phyloP scores from a whole-genome alignment of 2,329 filamentous ascomycete genomes.

The Hyphodiscus sp. region DNA sequence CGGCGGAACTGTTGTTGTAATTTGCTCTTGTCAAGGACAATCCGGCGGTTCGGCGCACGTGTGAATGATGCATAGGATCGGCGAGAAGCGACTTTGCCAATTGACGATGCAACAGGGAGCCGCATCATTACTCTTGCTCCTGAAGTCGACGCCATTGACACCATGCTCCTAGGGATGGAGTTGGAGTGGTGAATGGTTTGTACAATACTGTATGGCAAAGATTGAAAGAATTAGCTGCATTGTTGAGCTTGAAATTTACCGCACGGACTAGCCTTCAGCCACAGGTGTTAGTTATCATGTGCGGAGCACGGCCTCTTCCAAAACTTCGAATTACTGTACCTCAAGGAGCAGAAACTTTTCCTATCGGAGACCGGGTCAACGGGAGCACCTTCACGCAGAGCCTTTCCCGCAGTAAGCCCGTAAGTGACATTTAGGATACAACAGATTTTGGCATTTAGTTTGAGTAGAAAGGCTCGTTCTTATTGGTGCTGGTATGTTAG shows the following conservation, averaged over 20 bases:
- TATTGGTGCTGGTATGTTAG: no score
- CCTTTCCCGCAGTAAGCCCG: no score
- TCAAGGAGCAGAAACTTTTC: no score
- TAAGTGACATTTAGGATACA: no score
- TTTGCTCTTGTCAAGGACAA: slow-evolving; percentile 19
- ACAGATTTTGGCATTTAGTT: no score
- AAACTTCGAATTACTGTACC: no score
- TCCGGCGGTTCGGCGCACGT: slow-evolving; percentile 21
- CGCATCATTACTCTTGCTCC: slow-evolving; percentile 26
- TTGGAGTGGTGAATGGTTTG: background rate
- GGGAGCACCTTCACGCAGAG: no score
- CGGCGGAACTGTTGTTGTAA: slow-evolving; percentile 37
- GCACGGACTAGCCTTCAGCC: background rate
- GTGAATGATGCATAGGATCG: slow-evolving; percentile 26
- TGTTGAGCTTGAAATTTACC: background rate
- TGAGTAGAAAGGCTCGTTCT: no score
- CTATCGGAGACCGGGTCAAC: no score
- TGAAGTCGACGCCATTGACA: slow-evolving; percentile 15
- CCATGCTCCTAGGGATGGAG: slow-evolving; percentile 24
- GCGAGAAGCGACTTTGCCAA: slow-evolving; percentile 23
- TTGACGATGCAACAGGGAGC: slow-evolving; percentile 24
- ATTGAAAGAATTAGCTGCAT: background rate
- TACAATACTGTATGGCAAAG: background rate
- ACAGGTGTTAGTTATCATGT: no score
- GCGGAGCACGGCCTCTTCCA: background rate